Percentiles rank a stretch among this genome's conserved stretches.
These are phyloP conservation scores for Penicillium manginii DNA, from an alignment of 495 filamentous ascomycete genomes.

Conservation along the genomic window DNA sequence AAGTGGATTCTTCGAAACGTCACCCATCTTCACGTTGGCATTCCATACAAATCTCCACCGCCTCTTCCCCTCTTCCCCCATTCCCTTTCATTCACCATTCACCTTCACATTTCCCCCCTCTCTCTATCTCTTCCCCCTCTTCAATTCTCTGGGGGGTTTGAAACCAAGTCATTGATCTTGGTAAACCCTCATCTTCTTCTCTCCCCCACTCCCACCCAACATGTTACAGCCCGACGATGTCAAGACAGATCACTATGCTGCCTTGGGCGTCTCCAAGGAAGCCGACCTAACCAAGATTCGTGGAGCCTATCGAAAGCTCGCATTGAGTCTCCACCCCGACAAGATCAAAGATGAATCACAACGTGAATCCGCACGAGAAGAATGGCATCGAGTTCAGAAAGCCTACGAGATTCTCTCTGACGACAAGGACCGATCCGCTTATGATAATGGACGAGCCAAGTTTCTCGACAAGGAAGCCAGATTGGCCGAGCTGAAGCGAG, in stretches of 20 bases:
- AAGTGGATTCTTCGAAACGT: conserved; percentile 15
- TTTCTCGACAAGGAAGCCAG: conserved; percentile 75
- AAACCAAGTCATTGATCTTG: conserved; percentile 3
- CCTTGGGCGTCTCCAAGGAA: conserved; percentile 76
- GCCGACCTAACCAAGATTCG: conserved; percentile 76
- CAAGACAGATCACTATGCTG: conserved; percentile 72
- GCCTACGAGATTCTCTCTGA: conserved; percentile 92
- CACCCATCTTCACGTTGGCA: conserved; percentile 15
- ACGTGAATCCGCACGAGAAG: conserved; percentile 69
- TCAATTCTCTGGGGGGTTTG: conserved; percentile 14
- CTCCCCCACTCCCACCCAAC: conserved; percentile 66
- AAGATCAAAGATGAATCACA: conserved; percentile 80
- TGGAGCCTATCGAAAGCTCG: conserved; percentile 85
- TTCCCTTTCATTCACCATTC: conserved; percentile 16
- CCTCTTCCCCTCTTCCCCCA: conserved; percentile 14
- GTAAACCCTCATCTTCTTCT: not conserved
- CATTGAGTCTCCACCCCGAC: conserved; percentile 92
- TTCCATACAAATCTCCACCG: conserved; percentile 20
- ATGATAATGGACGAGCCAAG: conserved; percentile 61
- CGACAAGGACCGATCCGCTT: conserved; percentile 27
- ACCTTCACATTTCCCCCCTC: conserved; percentile 24
- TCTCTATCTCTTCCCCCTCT: conserved; percentile 28
- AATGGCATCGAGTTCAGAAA: conserved; percentile 92
- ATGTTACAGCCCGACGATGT: conserved; percentile 28
- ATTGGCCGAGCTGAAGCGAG: conserved; percentile 61